Evolutionary conservation across 768 basidiomycete genomes (phyloP).

Genomic region (Pholiota molesta): DNA sequence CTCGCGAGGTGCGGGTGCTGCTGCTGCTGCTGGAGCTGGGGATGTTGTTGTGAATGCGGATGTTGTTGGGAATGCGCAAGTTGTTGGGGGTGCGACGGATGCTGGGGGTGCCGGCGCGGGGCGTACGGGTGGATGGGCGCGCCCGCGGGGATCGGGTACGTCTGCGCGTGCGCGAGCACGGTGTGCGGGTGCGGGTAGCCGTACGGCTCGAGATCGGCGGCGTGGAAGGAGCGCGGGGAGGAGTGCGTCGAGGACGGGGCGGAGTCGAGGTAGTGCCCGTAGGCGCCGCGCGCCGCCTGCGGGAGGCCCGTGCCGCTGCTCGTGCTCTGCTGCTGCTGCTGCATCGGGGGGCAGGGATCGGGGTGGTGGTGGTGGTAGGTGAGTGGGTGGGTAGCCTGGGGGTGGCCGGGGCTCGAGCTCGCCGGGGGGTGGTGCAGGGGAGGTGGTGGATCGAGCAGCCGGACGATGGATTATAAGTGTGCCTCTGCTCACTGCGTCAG

Average conservation of each 20-base stretch:
- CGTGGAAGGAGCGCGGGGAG: conserved; percentile 30
- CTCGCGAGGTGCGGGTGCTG: conserved; percentile 16
- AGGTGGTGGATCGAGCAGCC: too few species aligned
- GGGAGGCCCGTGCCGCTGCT: not conserved
- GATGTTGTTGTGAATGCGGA: too few species aligned
- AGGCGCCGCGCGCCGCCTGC: conserved; percentile 20
- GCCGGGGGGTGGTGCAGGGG: too few species aligned
- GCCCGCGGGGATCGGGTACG: conserved; percentile 29
- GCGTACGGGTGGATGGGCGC: not conserved
- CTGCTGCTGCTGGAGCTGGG: too few species aligned
- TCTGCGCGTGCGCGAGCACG: conserved; percentile 25
- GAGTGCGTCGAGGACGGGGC: conserved; percentile 40
- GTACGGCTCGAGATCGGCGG: conserved; percentile 27
- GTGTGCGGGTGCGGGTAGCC: conserved; percentile 15
- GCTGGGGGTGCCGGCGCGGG: not conserved
- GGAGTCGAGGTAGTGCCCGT: conserved; percentile 30
- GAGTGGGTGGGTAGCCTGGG: not conserved
- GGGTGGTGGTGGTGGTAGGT: not conserved
- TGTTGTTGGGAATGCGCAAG: too few species aligned
- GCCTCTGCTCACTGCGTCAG: too few species aligned
- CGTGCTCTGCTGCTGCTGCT: not conserved
- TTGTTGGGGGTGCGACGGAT: conserved; percentile 10
- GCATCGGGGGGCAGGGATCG: not conserved
- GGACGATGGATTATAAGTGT: too few species aligned
- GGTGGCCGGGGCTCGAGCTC: not conserved